Evolutionary conservation across 2,329 filamentous ascomycete species (phyloP), one percentile per base, ranked within the genome.

Genomic region (Curvularia verruculosa): DNA sequence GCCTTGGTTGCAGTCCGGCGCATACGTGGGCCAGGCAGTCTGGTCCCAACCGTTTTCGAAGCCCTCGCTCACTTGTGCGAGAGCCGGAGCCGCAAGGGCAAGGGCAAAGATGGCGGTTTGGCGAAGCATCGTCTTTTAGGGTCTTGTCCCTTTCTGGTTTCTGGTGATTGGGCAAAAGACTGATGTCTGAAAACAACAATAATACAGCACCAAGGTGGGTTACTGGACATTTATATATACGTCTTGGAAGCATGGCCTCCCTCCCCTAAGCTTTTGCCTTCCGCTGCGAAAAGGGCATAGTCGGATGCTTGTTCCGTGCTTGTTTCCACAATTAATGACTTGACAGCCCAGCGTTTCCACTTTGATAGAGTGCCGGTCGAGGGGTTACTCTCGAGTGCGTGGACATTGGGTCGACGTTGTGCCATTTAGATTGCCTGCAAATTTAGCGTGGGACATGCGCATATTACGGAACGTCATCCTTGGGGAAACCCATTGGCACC

Each of bases 21-120:
- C 84, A 61, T 87, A 87, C 7, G 76, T 84, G 0, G 84, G 81
- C 85, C 85, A 87, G 55, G 81, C 79, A 0, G 82, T 75, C 61
- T 83, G 68, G 66, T 87, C 82, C 83, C 81, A 86, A 40, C 85
- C 85, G 52, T 68, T 78, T 68, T 87, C 85, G 56, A 87, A 87
- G 66, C 80, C 81, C 41, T 84, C 81, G 1, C 81, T 79, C 62
- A 86, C 75, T 66, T 86, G 84, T 54, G 78, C 84, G 19, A 84
- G 63, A 24, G 83, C 75, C 48, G 79, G 73, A 1, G 82, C 80
- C 39, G 82, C 68, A 40, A 83, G 72, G 9, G 80, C 77, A 5
- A 84, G 73, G 51, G 80, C 79, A 52, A 84, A 69, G 64, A 82
- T 72, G 63, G 77, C 75, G 26, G 73, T 68, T 73, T 79, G 70